A percentile compares a stretch with the other conserved stretches of the same genome.
Conservation (phyloP, 2,329 filamentous ascomycete genomes). For the Penicillium sp. region DNA sequence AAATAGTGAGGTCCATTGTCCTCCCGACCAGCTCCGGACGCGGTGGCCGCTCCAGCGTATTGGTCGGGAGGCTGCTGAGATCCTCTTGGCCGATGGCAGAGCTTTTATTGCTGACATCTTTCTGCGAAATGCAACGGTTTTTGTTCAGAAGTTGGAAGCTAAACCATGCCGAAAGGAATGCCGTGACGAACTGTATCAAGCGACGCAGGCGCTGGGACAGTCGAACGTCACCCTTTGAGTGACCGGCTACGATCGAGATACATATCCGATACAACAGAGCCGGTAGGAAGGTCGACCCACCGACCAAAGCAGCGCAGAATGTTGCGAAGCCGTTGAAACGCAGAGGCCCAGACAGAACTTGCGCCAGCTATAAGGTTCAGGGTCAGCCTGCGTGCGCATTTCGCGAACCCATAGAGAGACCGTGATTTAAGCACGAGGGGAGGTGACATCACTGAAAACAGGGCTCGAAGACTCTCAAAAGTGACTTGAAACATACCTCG, state of each 20-base stretch:
- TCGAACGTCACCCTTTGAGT: constrained; percentile 19
- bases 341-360: constrained; percentile 44
- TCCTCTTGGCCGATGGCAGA: constrained; percentile 11
- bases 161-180: constrained; percentile 54
- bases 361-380: constrained; percentile 37
- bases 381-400: constrained; percentile 23
- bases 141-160: constrained; percentile 56
- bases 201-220: constrained; percentile 25
- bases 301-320: constrained; percentile 57
- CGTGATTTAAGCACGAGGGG: not conserved
- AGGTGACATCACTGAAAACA: constrained; percentile 11
- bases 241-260: constrained; percentile 26
- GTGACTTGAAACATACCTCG: constrained; percentile 37
- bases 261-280: constrained; percentile 32
- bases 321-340: constrained; percentile 55
- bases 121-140: constrained; percentile 28
- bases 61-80: constrained; percentile 6
- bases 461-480: not conserved
- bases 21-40: constrained; percentile 63
- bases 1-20: constrained; percentile 82
- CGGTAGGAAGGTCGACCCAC: constrained; percentile 55
- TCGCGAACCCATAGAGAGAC: not conserved
- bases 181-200: constrained; percentile 47
- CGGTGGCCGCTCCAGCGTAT: constrained; percentile 15
- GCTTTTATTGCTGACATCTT: constrained; percentile 10